Conservation (phyloP, 2,329 filamentous ascomycete genomes). For the Stagonosporopsis rhizophila region DNA sequence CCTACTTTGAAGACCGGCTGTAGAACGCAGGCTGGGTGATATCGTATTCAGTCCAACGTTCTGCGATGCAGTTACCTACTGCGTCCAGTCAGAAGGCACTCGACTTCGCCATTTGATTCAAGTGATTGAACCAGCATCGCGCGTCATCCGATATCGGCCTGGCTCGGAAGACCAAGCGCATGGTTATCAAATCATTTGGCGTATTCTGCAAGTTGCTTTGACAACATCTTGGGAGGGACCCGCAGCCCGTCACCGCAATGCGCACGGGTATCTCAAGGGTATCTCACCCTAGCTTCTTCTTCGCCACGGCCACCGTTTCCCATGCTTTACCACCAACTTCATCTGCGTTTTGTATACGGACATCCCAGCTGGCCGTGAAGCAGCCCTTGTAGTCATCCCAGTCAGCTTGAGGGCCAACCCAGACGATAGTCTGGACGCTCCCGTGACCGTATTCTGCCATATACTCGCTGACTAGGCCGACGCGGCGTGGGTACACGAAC, state of each 20-base stretch:
- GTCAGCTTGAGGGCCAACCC: slow-evolving; percentile 54
- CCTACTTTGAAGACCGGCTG: neutral
- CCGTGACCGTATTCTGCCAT: slow-evolving; percentile 44
- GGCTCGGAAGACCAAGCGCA: too few relatives aligned
- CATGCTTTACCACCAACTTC: slow-evolving; percentile 43
- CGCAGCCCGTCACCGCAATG: neutral
- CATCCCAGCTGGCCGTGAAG: slow-evolving; percentile 32
- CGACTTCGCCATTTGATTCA: too few relatives aligned
- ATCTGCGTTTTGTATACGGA: slow-evolving; percentile 29
- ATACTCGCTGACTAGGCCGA: slow-evolving; percentile 55
- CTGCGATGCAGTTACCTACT: too few relatives aligned
- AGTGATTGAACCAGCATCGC: too few relatives aligned
- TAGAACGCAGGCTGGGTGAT: neutral
- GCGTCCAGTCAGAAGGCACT: too few relatives aligned
- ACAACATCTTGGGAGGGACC: too few relatives aligned
- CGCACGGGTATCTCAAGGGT: too few relatives aligned
- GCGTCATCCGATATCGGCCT: too few relatives aligned
- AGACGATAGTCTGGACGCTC: slow-evolving; percentile 48
- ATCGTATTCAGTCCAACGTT: neutral
- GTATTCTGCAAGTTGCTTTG: too few relatives aligned
- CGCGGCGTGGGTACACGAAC: slow-evolving; percentile 62
- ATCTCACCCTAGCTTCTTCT: neutral
- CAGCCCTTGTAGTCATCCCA: slow-evolving; percentile 47
- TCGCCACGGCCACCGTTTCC: slow-evolving; percentile 42
- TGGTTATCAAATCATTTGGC: too few relatives aligned